Percentiles rank a stretch among this genome's conserved stretches.
Conservation (phyloP, 192 early-diverging fungal species). For the Coemansia sp. region DNA sequence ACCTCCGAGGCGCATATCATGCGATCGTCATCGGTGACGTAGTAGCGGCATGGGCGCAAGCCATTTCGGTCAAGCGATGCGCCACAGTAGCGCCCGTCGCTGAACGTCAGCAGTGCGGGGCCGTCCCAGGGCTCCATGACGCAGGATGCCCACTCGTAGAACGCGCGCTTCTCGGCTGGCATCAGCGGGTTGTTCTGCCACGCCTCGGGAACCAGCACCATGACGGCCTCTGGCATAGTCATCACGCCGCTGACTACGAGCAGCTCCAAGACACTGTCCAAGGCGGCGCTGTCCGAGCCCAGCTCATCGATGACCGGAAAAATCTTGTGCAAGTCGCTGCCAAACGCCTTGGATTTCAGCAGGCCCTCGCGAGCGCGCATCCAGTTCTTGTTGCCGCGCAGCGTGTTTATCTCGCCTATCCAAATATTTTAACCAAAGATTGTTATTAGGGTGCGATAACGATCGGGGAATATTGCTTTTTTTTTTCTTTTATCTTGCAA, state of each 20-base stretch:
- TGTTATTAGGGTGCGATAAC: too few species aligned
- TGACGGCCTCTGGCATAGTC: constrained; percentile 93
- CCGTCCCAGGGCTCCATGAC: constrained; percentile 99
- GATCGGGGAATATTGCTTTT: too few species aligned
- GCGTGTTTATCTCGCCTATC: constrained; percentile 94
- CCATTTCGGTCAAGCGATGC: constrained; percentile 99
- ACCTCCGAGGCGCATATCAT: constrained; percentile 99
- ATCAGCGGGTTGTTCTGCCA: constrained; percentile 92
- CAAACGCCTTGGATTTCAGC: constrained; percentile 84
- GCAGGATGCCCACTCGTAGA: constrained; percentile 97
- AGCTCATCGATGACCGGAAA: constrained; percentile 96
- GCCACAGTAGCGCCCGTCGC: constrained; percentile 96
- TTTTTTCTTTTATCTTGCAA: too few species aligned
- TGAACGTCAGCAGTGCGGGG: constrained; percentile 97
- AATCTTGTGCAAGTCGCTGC: constrained; percentile 72
- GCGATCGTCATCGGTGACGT: constrained; percentile 85
- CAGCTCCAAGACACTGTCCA: constrained; percentile 96
- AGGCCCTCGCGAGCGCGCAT: constrained; percentile 98
- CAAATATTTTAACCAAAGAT: constrained; percentile 11
- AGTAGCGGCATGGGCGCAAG: constrained; percentile 97
- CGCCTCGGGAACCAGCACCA: constrained; percentile 99
- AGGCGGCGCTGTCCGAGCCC: constrained; percentile 96
- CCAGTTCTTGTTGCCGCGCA: constrained; percentile 99
- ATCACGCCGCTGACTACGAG: constrained; percentile 90
- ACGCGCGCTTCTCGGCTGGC: constrained; percentile 82